phyloP scores from a whole-genome alignment of 768 basidiomycete genomes.

The Rhizopogon vulgaris region DNA sequence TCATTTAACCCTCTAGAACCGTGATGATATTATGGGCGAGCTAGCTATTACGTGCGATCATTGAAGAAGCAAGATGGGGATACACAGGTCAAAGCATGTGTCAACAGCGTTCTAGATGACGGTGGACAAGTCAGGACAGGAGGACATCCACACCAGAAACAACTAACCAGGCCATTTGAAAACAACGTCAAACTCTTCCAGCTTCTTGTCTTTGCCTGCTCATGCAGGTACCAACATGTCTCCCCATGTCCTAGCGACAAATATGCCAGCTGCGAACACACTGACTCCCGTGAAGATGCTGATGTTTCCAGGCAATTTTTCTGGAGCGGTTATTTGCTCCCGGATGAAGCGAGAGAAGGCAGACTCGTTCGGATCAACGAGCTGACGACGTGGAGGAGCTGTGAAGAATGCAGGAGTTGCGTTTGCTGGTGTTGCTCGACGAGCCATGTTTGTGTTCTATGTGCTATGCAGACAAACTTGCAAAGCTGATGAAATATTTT shows the following conservation, averaged over 20 bases:
- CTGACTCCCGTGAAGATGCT: constrained; percentile 59
- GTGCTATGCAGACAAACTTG: not conserved
- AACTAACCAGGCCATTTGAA: not conserved
- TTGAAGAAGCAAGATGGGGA: not conserved
- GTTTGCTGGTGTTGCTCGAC: constrained; percentile 54
- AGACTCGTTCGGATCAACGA: constrained; percentile 58
- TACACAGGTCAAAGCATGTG: not conserved
- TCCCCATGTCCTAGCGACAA: constrained; percentile 71
- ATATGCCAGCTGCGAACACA: constrained; percentile 66
- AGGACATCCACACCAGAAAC: not conserved
- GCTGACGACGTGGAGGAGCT: constrained; percentile 34
- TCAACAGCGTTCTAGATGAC: not conserved
- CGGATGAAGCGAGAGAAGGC: constrained; percentile 48
- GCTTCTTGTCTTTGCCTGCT: constrained; percentile 2
- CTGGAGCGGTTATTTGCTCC: constrained; percentile 64
- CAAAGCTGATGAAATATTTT: not conserved
- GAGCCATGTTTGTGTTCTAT: constrained; percentile 48
- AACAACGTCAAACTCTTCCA: not conserved
- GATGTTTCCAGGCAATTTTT: constrained; percentile 71
- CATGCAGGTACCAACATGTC: constrained; percentile 68
- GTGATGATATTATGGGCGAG: constrained; percentile 2
- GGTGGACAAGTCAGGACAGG: not conserved
- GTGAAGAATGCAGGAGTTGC: constrained; percentile 43
- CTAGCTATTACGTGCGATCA: constrained; percentile 1
- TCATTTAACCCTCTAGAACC: not conserved